Percentiles rank a stretch among this genome's conserved stretches.
These are phyloP conservation scores for Colletotrichum incanum DNA, from an alignment of 2,329 filamentous ascomycete genomes.

Conservation along the genomic window DNA sequence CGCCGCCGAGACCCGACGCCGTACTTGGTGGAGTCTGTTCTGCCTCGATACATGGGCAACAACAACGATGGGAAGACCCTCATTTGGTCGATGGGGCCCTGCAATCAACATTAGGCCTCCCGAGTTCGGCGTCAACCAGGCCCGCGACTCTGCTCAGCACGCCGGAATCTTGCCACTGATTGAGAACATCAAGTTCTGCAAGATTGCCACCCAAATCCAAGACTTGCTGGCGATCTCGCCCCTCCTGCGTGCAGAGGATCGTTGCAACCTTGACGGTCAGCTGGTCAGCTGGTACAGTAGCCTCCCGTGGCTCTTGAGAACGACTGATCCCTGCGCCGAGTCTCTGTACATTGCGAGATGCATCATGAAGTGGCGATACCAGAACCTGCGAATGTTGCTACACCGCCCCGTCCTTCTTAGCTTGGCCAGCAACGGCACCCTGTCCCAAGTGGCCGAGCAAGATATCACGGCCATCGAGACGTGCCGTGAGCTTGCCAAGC, in stretches of 20 bases:
- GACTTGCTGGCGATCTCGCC: conserved; percentile 81
- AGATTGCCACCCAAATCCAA: conserved; percentile 84
- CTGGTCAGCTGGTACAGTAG: conserved; percentile 81
- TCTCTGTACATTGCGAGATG: conserved; percentile 79
- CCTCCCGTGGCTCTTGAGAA: conserved; percentile 76
- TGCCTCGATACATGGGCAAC: conserved; percentile 83
- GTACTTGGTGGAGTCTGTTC: conserved; percentile 84
- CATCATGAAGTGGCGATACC: conserved; percentile 87
- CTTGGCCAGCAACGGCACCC: conserved; percentile 68
- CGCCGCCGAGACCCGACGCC: conserved; percentile 73
- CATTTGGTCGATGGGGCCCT: conserved; percentile 76
- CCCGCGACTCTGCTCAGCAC: conserved; percentile 69
- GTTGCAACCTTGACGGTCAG: conserved; percentile 76
- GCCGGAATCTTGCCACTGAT: conserved; percentile 79
- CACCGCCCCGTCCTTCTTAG: conserved; percentile 81
- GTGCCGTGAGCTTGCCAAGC: conserved; percentile 78
- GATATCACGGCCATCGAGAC: conserved; percentile 78
- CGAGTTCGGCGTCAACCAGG: conserved; percentile 64
- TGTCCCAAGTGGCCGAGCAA: conserved; percentile 68
- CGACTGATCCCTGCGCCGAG: conserved; percentile 78
- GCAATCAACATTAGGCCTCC: conserved; percentile 78
- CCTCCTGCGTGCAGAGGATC: conserved; percentile 76
- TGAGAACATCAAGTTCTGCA: conserved; percentile 85
- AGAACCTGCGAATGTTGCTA: conserved; percentile 83
- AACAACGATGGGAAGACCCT: conserved; percentile 79